Percentiles rank a stretch among this genome's conserved stretches.
Evolutionary conservation across 805 yeast genomes (phyloP).

Genomic region (Candida ponderosae): DNA sequence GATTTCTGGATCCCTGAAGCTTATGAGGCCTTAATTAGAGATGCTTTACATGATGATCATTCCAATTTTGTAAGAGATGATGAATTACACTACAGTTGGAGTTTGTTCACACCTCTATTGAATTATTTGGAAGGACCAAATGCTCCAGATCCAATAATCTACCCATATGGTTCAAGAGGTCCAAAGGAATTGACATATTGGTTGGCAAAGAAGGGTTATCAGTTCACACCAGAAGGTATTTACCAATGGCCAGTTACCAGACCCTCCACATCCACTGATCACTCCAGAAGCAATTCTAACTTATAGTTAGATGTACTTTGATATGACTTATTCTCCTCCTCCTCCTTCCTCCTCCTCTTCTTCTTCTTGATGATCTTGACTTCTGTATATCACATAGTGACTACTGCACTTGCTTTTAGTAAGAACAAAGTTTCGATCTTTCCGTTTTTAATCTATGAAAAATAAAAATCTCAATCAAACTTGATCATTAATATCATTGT

Average conservation of each 20-base stretch:
- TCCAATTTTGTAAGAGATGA: slow-evolving; percentile 97
- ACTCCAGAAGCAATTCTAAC: no score
- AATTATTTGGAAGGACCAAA: slow-evolving; percentile 66
- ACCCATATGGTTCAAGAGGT: slow-evolving; percentile 90
- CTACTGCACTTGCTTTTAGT: no score
- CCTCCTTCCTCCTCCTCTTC: no score
- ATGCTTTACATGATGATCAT: slow-evolving; percentile 86
- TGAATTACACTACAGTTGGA: slow-evolving; percentile 92
- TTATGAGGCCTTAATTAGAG: slow-evolving; percentile 90
- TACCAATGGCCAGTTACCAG: slow-evolving; percentile 91
- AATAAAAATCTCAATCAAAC: no score
- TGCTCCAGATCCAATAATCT: slow-evolving; percentile 58
- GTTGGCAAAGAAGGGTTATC: slow-evolving; percentile 64
- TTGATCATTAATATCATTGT: no score
- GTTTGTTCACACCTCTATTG: slow-evolving; percentile 84
- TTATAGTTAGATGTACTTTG: no score
- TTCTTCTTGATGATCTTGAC: no score
- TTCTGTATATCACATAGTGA: no score
- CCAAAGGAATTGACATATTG: slow-evolving; percentile 60
- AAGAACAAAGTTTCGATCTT: no score
- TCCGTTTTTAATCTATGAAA: no score
- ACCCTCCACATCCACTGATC: no score
- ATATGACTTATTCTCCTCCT: no score
- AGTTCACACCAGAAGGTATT: slow-evolving; percentile 49
- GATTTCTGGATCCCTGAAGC: slow-evolving; percentile 97